phyloP scores from a whole-genome alignment of 306 rosid species.

The Medicago ruthenica region DNA sequence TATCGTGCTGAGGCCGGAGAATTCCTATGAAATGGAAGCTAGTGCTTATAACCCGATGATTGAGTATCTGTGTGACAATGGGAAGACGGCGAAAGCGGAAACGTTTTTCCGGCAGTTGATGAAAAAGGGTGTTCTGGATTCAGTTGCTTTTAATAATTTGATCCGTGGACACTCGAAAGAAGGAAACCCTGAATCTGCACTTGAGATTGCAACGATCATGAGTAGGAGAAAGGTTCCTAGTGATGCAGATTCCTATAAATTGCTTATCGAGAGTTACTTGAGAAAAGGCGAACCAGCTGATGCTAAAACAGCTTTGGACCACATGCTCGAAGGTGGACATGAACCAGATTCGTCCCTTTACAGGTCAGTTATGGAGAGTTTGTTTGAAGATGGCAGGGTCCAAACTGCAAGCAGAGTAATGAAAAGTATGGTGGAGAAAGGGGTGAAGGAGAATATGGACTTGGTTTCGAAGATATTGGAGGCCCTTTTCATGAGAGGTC shows the following conservation, averaged over 20 bases:
- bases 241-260: slow-evolving; percentile 68
- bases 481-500: slow-evolving; percentile 88
- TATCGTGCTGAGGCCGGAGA: slow-evolving; percentile 69
- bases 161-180: slow-evolving; percentile 83
- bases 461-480: slow-evolving; percentile 83
- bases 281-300: slow-evolving; percentile 91
- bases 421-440: slow-evolving; percentile 91
- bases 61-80: slow-evolving; percentile 71
- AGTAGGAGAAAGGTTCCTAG: slow-evolving; percentile 74
- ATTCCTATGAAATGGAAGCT: slow-evolving; percentile 71
- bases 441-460: slow-evolving; percentile 82
- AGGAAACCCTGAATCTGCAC: slow-evolving; percentile 85
- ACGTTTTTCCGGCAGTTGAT: slow-evolving; percentile 76
- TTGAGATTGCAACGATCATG: slow-evolving; percentile 88
- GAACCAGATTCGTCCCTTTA: slow-evolving; percentile 69
- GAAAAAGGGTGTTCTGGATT: slow-evolving; percentile 82
- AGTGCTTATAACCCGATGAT: slow-evolving; percentile 80
- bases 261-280: slow-evolving; percentile 82
- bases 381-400: slow-evolving; percentile 85
- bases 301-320: slow-evolving; percentile 80
- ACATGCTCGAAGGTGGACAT: slow-evolving; percentile 90
- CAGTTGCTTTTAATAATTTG: slow-evolving; percentile 79
- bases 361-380: slow-evolving; percentile 74
- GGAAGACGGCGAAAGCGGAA: slow-evolving; percentile 79
- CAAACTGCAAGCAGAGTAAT: slow-evolving; percentile 95